phyloP scores from a whole-genome alignment of 768 basidiomycete species.

The Trametes sanguinea region DNA sequence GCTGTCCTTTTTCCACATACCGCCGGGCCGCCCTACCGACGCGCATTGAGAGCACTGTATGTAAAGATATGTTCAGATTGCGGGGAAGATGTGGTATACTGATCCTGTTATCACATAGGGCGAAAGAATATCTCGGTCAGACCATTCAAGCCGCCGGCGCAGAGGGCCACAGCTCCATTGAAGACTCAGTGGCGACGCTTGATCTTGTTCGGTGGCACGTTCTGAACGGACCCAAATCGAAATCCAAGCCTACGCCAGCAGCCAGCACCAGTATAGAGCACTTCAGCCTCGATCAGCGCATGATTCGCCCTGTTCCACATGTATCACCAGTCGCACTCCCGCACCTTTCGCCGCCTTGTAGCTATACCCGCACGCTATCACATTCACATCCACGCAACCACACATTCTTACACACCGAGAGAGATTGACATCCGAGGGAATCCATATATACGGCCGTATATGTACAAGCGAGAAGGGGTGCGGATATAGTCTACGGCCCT shows the following conservation, averaged over 20 bases:
- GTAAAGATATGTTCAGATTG: constrained; percentile 19
- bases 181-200: constrained; percentile 87
- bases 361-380: not conserved
- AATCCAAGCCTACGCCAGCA: constrained; percentile 12
- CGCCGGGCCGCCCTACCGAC: constrained; percentile 71
- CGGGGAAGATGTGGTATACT: not conserved
- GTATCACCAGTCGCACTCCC: not conserved
- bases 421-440: not conserved
- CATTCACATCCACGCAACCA: not conserved
- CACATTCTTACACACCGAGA: not conserved
- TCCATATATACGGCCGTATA: constrained; percentile 11
- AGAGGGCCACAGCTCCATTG: constrained; percentile 85
- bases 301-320: not conserved
- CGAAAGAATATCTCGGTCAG: constrained; percentile 77
- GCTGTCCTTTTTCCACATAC: constrained; percentile 85
- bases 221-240: constrained; percentile 52
- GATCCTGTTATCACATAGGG: constrained; percentile 44
- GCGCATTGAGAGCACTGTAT: constrained; percentile 82
- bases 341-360: not conserved
- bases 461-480: not conserved
- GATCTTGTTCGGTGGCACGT: constrained; percentile 87
- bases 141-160: constrained; percentile 81
- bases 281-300: not conserved
- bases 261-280: not conserved
- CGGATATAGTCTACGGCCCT: constrained; percentile 31